Percentiles rank a stretch among this genome's conserved stretches.
Conservation (phyloP, 345 rosid species). For the Citrus inodora region DNA sequence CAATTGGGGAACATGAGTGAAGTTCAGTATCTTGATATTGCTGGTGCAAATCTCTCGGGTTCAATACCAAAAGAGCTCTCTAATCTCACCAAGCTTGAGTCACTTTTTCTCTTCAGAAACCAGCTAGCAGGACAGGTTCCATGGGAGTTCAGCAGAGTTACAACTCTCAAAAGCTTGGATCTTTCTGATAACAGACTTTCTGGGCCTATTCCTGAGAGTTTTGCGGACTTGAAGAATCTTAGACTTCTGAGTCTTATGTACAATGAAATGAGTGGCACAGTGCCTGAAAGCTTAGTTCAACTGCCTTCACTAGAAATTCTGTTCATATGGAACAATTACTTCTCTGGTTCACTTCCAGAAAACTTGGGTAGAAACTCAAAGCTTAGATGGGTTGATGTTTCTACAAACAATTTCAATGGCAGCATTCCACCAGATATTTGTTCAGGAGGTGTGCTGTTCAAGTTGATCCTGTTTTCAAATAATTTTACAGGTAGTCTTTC, state of each 20-base stretch:
- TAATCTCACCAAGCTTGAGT: slow-evolving; percentile 77
- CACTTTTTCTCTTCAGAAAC: slow-evolving; percentile 83
- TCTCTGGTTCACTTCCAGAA: slow-evolving; percentile 74
- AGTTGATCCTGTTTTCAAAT: slow-evolving; percentile 82
- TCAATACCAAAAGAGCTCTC: slow-evolving; percentile 62
- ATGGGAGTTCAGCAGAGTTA: slow-evolving; percentile 57
- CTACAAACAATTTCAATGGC: slow-evolving; percentile 74
- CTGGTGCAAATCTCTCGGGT: slow-evolving; percentile 81
- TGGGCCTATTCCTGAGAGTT: slow-evolving; percentile 78
- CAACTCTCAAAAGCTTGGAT: slow-evolving; percentile 66
- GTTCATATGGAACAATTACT: slow-evolving; percentile 82
- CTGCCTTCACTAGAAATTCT: slow-evolving; percentile 82
- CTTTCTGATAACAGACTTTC: slow-evolving; percentile 76
- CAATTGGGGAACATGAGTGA: slow-evolving; percentile 71
- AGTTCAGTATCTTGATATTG: slow-evolving; percentile 82
- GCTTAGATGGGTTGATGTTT: slow-evolving; percentile 86
- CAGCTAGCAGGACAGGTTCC: slow-evolving; percentile 63
- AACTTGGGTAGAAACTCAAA: slow-evolving; percentile 72
- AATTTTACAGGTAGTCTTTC: slow-evolving; percentile 58
- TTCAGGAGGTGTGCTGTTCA: slow-evolving; percentile 60
- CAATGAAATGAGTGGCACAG: slow-evolving; percentile 79
- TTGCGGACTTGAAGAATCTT: slow-evolving; percentile 66
- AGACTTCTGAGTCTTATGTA: slow-evolving; percentile 75
- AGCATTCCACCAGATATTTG: slow-evolving; percentile 77
- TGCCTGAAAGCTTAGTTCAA: slow-evolving; percentile 64